Base-by-base conservation (phyloP, 352 stramenopile genomes). In the Pythium grandisporangium region DNA sequence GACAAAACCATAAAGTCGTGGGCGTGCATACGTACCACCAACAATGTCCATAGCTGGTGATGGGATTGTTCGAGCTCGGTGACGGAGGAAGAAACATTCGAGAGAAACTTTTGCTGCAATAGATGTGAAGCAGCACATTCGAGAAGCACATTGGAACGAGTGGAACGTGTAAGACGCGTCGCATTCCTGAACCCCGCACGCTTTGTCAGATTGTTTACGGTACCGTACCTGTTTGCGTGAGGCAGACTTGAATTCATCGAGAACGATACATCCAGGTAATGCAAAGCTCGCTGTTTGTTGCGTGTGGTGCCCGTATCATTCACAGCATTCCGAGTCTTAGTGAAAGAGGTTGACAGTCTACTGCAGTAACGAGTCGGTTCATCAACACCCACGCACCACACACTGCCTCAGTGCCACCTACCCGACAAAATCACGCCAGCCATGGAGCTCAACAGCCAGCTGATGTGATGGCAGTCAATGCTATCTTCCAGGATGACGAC, bases 401-500 rank as follows among this genome's bases (percentile, higher is more conserved):
- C 5, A 26, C 13, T 42, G 6, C 2, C 26, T 46, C 11, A 29
- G 19, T 14, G 30, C 5, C 3, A 17, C 30, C 5, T 24, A 82
- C 74, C 68, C 43, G 74, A 70, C 8, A 87, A 63, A n/a, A 82
- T 55, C 36, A 74, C 60, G 5, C 57, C 59, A 4, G 57, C 72
- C 37, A 69, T 55, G 17, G 74, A 87, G 69, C 82, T 84, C 39
- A 74, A 47, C 34, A 84, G 61, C 74, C 74, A 87, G 25, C 69
- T 80, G 41, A 69, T 27, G 39, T 79, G 69, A 29, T 82, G 74
- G 45, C 74, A 87, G 48, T 87, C 74, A 40, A 87, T 71, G 33
- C 76, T 56, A 12, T 70, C 61, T 1, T 63, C 47, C 16, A 66
- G 40, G 20, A 43, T 30, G 8, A 83, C 58, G 30, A 84, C 70